phyloP scores from a whole-genome alignment of 1,139 yeast genomes.

The Taphrina betulina region DNA sequence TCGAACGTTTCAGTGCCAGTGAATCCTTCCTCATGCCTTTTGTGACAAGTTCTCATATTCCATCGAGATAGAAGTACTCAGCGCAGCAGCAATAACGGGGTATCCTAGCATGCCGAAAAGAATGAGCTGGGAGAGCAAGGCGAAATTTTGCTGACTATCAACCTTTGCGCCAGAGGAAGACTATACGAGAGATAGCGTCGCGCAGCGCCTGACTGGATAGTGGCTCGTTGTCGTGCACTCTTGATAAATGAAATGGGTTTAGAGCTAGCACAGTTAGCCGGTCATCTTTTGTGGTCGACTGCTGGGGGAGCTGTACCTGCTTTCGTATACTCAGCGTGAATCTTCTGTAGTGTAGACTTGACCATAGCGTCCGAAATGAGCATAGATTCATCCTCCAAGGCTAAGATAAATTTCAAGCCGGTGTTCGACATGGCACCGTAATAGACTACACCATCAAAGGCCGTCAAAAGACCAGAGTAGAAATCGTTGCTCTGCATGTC shows the following conservation, averaged over 20 bases:
- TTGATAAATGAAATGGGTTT: constrained; percentile 24
- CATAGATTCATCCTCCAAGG: constrained; percentile 2
- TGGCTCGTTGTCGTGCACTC: constrained; percentile 30
- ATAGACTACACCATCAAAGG: constrained; percentile 49
- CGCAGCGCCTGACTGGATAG: constrained; percentile 17
- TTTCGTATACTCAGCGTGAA: constrained; percentile 20
- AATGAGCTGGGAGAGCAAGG: too few relatives aligned
- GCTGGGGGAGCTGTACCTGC: constrained; percentile 1
- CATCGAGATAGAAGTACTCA: too few relatives aligned
- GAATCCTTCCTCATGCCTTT: too few relatives aligned
- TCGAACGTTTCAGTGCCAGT: too few relatives aligned
- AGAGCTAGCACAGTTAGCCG: not conserved
- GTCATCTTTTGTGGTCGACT: too few relatives aligned
- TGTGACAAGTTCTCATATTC: too few relatives aligned
- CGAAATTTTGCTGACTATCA: too few relatives aligned
- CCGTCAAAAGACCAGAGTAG: constrained; percentile 45
- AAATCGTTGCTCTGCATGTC: constrained; percentile 40
- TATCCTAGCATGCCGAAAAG: too few relatives aligned
- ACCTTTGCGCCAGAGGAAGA: constrained; percentile 19
- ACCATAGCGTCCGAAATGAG: constrained; percentile 8
- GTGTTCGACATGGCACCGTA: constrained; percentile 49
- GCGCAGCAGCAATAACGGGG: too few relatives aligned
- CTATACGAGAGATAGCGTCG: constrained; percentile 17
- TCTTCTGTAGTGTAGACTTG: constrained; percentile 1
- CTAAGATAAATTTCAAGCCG: constrained; percentile 44